Base-by-base conservation (phyloP, 495 filamentous ascomycete species). In the Aspergillus biplanus region DNA sequence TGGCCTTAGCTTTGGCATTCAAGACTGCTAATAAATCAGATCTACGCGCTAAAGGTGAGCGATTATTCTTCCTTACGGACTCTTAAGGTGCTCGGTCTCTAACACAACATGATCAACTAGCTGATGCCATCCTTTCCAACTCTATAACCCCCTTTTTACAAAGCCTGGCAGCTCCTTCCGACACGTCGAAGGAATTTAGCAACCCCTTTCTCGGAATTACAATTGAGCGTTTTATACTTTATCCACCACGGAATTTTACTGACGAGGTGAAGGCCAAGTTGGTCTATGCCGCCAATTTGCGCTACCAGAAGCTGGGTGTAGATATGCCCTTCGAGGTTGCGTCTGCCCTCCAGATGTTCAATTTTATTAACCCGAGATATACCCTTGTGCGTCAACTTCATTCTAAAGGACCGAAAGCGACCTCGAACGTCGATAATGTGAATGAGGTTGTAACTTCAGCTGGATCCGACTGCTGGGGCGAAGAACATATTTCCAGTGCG, bases 1-100 rank as follows among this genome's bases (percentile, higher is more conserved):
- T 91, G 16, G 82, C 94, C n/a, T 82, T 99, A 48, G 92, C 92
- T 32, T 79, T 97, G 52, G 92, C 94, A 5, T 96, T 96, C 70
- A 95, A 93, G 74, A 85, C 87, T 37, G 89, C 87, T 7, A 83
- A 84, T 59, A 92, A 89, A 68, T 75, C 85, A 52, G 93, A 97
- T 74, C 79, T 98, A 55, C 90, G 91, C 67, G 89, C 86, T 15
- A 97, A 97, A 86, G 94, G 95, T 97, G 77, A 70, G 73, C 33
- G 15, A 27, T 27, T 27, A 27, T 27, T 27, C 16, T 13, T 52
- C 33, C 49, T 4, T 5, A 50, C 49, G 13, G 15, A 7, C 21
- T 49, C 42, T 32, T 16, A 62, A 53, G 3, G n/a, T 44, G 65
- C 15, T 66, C 37, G 18, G 55, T 39, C 67, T 33, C 18, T 69